Percentiles rank a stretch among this genome's conserved stretches.
phyloP scores from a whole-genome alignment of 176 grass and related monocot genomes.

The Dendrocalamus sinicus region DNA sequence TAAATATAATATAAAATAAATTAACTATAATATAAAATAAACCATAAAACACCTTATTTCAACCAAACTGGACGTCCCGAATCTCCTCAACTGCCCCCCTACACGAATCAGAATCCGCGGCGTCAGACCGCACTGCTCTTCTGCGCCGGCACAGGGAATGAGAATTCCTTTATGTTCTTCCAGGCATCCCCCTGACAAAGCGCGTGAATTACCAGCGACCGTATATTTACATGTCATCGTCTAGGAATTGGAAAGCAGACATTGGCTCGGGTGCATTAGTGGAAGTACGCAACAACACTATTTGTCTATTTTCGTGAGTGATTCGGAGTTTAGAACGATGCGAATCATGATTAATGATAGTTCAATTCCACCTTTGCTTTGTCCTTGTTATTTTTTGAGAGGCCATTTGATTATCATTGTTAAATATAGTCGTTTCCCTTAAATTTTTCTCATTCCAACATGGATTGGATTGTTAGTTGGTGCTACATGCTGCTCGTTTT shows the following conservation, averaged over 20 bases:
- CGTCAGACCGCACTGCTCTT: slow-evolving; percentile 16
- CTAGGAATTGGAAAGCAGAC: background rate
- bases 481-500: background rate
- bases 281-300: background rate
- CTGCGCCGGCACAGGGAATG: background rate
- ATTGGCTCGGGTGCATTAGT: background rate
- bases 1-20: too few relatives aligned
- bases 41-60: too few relatives aligned
- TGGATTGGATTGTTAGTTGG: background rate
- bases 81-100: background rate
- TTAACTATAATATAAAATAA: too few relatives aligned
- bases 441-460: background rate
- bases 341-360: background rate
- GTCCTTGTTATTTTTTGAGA: background rate
- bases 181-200: background rate
- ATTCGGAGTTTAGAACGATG: background rate
- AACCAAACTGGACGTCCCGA: too few relatives aligned
- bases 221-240: too few relatives aligned
- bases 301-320: background rate
- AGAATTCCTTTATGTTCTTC: background rate
- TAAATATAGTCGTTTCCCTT: background rate
- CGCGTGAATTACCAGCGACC: background rate
- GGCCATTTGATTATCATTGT: background rate
- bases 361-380: background rate
- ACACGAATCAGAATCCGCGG: background rate